A percentile compares a stretch with the other conserved stretches of the same genome.
These are phyloP conservation scores for Naganishia sp. DNA, from an alignment of 1,284 basidiomycete species.

Conservation along the genomic window DNA sequence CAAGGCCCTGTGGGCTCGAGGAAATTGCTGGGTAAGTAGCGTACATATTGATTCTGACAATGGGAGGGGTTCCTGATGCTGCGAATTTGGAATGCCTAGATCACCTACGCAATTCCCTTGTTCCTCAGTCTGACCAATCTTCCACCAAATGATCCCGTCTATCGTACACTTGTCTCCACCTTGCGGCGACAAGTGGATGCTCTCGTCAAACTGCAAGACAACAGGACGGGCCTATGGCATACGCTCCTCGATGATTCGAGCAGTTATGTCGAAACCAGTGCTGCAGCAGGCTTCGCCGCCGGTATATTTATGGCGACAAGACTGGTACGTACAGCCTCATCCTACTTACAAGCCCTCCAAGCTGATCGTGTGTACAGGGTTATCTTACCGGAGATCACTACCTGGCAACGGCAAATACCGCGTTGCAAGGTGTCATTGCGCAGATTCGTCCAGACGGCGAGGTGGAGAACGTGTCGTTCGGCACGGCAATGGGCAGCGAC, in stretches of 20 bases:
- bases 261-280: constrained; percentile 64
- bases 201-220: constrained; percentile 60
- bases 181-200: constrained; percentile 62
- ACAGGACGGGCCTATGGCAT: constrained; percentile 62
- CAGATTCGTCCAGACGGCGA: constrained; percentile 62
- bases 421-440: constrained; percentile 60
- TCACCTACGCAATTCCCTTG: constrained; percentile 65
- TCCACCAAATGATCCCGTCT: constrained; percentile 56
- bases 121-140: constrained; percentile 56
- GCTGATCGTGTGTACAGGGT: constrained; percentile 28
- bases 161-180: constrained; percentile 58
- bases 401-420: constrained; percentile 56
- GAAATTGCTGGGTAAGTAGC: constrained; percentile 60
- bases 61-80: neutral
- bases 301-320: constrained; percentile 64
- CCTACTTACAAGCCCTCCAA: neutral
- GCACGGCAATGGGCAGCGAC: constrained; percentile 62
- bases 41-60: neutral
- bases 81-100: constrained; percentile 34
- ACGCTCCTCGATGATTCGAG: constrained; percentile 63
- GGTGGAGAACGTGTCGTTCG: constrained; percentile 62
- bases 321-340: constrained; percentile 39
- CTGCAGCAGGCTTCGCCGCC: constrained; percentile 65
- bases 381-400: constrained; percentile 56
- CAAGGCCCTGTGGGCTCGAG: constrained; percentile 63